phyloP scores from a whole-genome alignment of 805 yeast species.

The Ogataea ramenticola region DNA sequence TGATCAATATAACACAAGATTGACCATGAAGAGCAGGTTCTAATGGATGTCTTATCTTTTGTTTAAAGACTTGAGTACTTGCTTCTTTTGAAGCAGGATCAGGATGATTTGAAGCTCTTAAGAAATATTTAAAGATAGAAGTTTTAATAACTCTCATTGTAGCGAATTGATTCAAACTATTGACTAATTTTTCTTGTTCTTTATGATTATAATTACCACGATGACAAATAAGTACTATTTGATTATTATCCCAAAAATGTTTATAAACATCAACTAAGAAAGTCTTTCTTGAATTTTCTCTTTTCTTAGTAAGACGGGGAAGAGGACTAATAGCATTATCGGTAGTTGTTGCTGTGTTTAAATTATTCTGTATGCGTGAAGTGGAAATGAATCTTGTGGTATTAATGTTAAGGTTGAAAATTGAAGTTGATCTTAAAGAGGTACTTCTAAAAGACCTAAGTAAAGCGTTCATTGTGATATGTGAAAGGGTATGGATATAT shows the following conservation, averaged over 20 bases:
- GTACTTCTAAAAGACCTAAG: conserved; percentile 4
- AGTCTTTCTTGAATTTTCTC: conserved; percentile 71
- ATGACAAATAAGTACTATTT: conserved; percentile 73
- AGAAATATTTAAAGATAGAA: conserved; percentile 64
- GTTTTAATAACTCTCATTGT: conserved; percentile 62
- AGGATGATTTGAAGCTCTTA: conserved; percentile 56
- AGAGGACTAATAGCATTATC: conserved; percentile 7
- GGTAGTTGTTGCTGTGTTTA: background rate
- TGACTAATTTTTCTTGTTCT: conserved; percentile 61
- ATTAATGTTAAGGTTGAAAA: background rate
- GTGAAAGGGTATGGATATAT: too few relatives aligned
- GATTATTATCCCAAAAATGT: conserved; percentile 55
- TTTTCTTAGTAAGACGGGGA: conserved; percentile 41
- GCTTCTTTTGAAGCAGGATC: conserved; percentile 71
- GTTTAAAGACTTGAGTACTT: conserved; percentile 27
- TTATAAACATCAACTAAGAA: conserved; percentile 77
- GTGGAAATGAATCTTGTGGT: background rate
- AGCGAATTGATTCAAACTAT: conserved; percentile 60
- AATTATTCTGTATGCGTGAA: background rate
- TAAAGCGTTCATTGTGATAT: background rate
- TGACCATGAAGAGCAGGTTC: conserved; percentile 73
- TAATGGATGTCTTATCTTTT: conserved; percentile 55
- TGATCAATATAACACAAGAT: conserved; percentile 68
- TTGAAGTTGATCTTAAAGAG: conserved; percentile 1
- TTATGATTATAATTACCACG: conserved; percentile 70